phyloP scores from a whole-genome alignment of 1,284 basidiomycete species.

The Athelia sp. region DNA sequence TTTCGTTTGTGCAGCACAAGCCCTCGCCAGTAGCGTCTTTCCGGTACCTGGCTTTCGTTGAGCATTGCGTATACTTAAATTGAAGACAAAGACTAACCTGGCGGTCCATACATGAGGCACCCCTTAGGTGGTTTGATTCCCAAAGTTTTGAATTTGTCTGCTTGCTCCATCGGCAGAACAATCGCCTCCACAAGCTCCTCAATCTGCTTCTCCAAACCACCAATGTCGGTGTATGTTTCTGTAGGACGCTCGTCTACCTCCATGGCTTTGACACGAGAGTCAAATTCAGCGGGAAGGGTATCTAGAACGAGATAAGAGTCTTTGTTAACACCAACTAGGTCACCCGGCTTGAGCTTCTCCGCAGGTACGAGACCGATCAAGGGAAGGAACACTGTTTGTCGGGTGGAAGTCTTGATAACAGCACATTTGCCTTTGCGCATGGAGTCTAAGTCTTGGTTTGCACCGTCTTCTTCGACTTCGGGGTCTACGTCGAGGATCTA shows the following conservation, averaged over 20 bases:
- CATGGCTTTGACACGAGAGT: slow-evolving; percentile 99
- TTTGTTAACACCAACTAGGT: slow-evolving; percentile 99
- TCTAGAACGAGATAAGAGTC: slow-evolving; percentile 98
- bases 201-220: slow-evolving; percentile 98
- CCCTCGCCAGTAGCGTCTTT: slow-evolving; percentile 96
- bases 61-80: slow-evolving; percentile 2
- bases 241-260: slow-evolving; percentile 99
- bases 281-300: slow-evolving; percentile 95
- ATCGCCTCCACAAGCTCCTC: slow-evolving; percentile 98
- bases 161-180: slow-evolving; percentile 86
- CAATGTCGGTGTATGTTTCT: slow-evolving; percentile 96
- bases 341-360: slow-evolving; percentile 84
- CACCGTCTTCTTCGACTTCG: slow-evolving; percentile 89
- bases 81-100: slow-evolving; percentile 49
- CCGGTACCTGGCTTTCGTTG: slow-evolving; percentile 68
- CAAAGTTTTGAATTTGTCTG: slow-evolving; percentile 94
- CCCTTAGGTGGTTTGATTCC: slow-evolving; percentile 98
- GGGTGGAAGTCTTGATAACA: slow-evolving; percentile 97
- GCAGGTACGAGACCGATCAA: slow-evolving; percentile 96
- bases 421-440: slow-evolving; percentile 97
- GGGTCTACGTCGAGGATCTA: slow-evolving; percentile 95
- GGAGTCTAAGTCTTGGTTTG: slow-evolving; percentile 89
- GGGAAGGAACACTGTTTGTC: slow-evolving; percentile 97
- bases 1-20: slow-evolving; percentile 96
- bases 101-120: slow-evolving; percentile 93